These are phyloP conservation scores for Solanum pennellii DNA, from an alignment of 257 asterid genomes.

Conservation along the genomic window DNA sequence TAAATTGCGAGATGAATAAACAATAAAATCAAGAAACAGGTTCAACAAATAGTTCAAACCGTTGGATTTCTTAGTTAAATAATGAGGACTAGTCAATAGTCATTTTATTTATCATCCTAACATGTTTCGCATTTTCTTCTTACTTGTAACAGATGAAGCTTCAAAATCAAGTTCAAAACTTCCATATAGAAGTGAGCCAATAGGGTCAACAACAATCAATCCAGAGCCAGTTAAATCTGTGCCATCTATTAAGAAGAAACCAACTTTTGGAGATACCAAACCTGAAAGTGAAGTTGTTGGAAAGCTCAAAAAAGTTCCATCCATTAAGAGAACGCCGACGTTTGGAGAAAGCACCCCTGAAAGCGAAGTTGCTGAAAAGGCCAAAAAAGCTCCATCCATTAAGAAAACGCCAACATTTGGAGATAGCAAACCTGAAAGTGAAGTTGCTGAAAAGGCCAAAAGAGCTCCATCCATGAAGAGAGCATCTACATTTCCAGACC, in stretches of 20 bases:
- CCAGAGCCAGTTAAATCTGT: constrained; percentile 11
- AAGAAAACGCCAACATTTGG: constrained; percentile 48
- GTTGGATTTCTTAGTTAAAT: background rate
- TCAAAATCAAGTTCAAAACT: constrained; percentile 21
- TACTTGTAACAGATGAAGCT: constrained; percentile 29
- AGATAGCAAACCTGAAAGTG: constrained; percentile 23
- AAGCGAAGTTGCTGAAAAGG: constrained; percentile 12
- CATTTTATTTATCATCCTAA: background rate
- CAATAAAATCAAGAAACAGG: background rate
- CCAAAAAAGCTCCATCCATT: constrained; percentile 17
- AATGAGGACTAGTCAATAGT: background rate
- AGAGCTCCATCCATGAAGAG: constrained; percentile 17
- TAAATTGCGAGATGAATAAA: background rate
- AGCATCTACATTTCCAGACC: constrained; percentile 19
- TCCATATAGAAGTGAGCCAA: constrained; percentile 16
- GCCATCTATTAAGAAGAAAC: constrained; percentile 43
- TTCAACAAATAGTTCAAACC: background rate
- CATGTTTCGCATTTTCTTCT: background rate
- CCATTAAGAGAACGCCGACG: background rate
- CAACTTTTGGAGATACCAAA: constrained; percentile 34
- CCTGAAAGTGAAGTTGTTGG: constrained; percentile 13
- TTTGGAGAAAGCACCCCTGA: constrained; percentile 31
- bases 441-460: constrained; percentile 11
- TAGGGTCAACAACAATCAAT: constrained; percentile 17
- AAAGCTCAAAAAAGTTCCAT: constrained; percentile 16